Evolutionary conservation across 768 basidiomycete species (phyloP).

Genomic region (Naematelia encephala): DNA sequence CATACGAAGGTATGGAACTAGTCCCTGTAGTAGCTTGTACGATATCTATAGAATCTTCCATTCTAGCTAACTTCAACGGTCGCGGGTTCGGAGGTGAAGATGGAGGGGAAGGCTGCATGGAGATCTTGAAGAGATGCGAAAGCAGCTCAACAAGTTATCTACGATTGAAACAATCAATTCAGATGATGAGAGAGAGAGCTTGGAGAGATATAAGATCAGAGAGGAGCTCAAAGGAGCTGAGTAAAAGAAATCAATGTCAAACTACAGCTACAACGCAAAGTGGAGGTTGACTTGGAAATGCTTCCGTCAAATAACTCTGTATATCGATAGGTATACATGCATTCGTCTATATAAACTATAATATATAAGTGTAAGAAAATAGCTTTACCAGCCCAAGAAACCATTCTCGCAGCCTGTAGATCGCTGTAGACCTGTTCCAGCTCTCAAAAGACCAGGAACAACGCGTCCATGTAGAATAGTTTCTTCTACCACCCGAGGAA

Average conservation of each 20-base stretch:
- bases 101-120: slow-evolving; percentile 8
- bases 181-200: background rate
- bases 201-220: background rate
- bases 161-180: too few relatives aligned
- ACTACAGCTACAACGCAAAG: too few relatives aligned
- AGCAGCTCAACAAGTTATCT: too few relatives aligned
- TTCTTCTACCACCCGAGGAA: slow-evolving; percentile 59
- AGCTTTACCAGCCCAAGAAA: slow-evolving; percentile 5
- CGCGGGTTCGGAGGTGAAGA: slow-evolving; percentile 13
- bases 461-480: slow-evolving; percentile 83
- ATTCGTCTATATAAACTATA: background rate
- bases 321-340: too few relatives aligned
- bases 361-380: background rate
- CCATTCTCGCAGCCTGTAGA: background rate
- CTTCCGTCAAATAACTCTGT: background rate
- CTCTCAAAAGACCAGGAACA: slow-evolving; percentile 77
- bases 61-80: slow-evolving; percentile 39
- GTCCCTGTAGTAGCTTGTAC: slow-evolving; percentile 34
- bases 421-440: slow-evolving; percentile 67
- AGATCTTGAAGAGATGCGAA: too few relatives aligned
- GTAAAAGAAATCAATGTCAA: background rate
- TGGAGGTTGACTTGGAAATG: background rate
- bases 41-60: slow-evolving; percentile 45
- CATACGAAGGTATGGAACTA: slow-evolving; percentile 41
- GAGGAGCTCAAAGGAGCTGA: background rate